phyloP scores from a whole-genome alignment of 345 rosid genomes.

The Lepidium aucheri region DNA sequence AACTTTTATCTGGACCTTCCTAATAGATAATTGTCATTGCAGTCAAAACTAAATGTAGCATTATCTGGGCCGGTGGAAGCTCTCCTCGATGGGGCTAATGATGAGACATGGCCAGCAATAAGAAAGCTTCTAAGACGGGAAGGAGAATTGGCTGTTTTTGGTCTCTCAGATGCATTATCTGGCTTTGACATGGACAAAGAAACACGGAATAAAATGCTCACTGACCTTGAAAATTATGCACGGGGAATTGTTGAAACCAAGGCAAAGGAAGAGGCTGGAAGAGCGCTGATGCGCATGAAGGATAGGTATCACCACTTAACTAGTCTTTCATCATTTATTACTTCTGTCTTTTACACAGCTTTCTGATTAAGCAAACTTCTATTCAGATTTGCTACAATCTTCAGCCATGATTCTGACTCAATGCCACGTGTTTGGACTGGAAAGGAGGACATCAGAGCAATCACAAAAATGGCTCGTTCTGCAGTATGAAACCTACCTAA shows the following conservation, averaged over 20 bases:
- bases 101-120: slow-evolving; percentile 86
- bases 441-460: slow-evolving; percentile 93
- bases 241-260: slow-evolving; percentile 75
- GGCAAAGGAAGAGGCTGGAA: slow-evolving; percentile 88
- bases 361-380: slow-evolving; percentile 15
- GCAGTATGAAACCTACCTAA: slow-evolving; percentile 43
- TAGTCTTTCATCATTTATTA: slow-evolving; percentile 15
- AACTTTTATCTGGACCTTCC: slow-evolving; percentile 3
- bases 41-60: slow-evolving; percentile 70
- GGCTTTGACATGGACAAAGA: slow-evolving; percentile 78
- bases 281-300: slow-evolving; percentile 83
- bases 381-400: slow-evolving; percentile 76
- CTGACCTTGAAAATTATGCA: slow-evolving; percentile 50
- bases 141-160: slow-evolving; percentile 61
- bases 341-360: slow-evolving; percentile 3
- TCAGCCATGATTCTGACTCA: slow-evolving; percentile 93
- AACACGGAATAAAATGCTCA: slow-evolving; percentile 53
- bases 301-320: slow-evolving; percentile 51
- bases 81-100: slow-evolving; percentile 78
- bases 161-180: slow-evolving; percentile 54
- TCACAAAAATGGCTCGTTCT: slow-evolving; percentile 84
- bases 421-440: slow-evolving; percentile 99
- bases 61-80: slow-evolving; percentile 87
- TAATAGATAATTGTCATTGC: slow-evolving; percentile 23
- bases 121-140: slow-evolving; percentile 62